Evolutionary conservation across 495 filamentous ascomycete genomes (phyloP), one percentile per base, ranked within the genome.

Genomic region (Penicillium angulare): DNA sequence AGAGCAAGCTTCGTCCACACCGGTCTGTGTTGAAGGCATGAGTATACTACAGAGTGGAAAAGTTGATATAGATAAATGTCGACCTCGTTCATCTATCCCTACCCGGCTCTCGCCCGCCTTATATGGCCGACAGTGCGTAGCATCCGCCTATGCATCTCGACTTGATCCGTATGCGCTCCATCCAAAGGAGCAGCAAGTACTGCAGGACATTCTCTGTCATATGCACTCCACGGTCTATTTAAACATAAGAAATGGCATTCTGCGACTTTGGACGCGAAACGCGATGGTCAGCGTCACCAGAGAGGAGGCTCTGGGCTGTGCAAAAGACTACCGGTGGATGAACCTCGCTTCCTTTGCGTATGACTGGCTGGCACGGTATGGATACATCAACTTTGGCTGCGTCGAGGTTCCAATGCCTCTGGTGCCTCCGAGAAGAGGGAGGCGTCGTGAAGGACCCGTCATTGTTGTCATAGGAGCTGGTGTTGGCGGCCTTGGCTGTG

Each of bases 311-410:
- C 76, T 89, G 26, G 95, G 95, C 15, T 97, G 95, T 73, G 89
- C 91, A 18, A 91, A 88, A 69, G 89, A 96, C 56, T 77, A 82
- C 33, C 82, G 89, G n/a, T 96, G 91, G 85, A 93, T 95, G 65
- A 86, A 88, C 42, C 81, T 93, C 39, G 95, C 95, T 5, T 85
- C 83, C 22, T 81, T 97, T 34, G 92, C 90, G 42, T 93, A 90
- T 63, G 87, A 96, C 65, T 97, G 91, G 91, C 81, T 99, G 15
- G 76, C 90, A 26, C 83, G 93, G 35, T 81, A 86, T 47, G 93
- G 95, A 7, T 95, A 97, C 64, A 96, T 99, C 73, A 99, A 99
- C 69, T 96, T 90, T 68, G 93, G 93, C 16, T 97, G 92, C 60
- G 76, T 95, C 6, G 86, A 91, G 59, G 75, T 86, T 39, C 79